phyloP scores from a whole-genome alignment of 139 green algal genomes.

The Ettlia oleoabundans region DNA sequence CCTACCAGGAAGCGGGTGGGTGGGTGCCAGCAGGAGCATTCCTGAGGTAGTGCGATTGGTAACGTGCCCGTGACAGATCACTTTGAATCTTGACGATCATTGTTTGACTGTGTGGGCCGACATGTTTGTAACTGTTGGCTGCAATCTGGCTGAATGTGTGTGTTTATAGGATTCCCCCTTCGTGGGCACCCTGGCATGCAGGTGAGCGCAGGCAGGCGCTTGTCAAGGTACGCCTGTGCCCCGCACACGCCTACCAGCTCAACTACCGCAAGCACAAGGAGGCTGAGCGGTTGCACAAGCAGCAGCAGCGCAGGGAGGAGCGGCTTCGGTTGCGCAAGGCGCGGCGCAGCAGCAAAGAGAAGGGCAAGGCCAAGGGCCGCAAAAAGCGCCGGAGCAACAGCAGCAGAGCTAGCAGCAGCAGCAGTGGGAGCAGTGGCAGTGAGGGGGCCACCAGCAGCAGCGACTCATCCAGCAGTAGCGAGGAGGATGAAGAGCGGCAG shows the following conservation, averaged over 20 bases:
- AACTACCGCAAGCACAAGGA: slow-evolving; percentile 74
- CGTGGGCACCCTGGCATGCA: not conserved
- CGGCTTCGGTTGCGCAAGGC: not conserved
- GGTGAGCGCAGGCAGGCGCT: slow-evolving; percentile 77
- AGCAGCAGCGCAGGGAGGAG: not conserved
- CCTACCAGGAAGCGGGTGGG: slow-evolving; percentile 81
- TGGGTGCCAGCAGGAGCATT: not conserved
- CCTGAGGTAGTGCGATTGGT: not conserved
- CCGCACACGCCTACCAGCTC: slow-evolving; percentile 81
- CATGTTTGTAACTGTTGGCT: no score
- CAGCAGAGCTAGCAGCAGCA: slow-evolving; percentile 6
- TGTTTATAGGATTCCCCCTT: no score
- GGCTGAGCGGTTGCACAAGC: not conserved
- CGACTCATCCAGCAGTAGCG: not conserved
- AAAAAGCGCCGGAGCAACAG: not conserved
- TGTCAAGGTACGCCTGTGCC: slow-evolving; percentile 75
- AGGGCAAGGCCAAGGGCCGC: not conserved
- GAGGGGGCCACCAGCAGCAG: not conserved
- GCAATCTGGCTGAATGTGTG: no score
- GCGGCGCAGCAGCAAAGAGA: not conserved
- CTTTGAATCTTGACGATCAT: not conserved
- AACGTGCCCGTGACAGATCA: not conserved
- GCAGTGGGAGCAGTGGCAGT: slow-evolving; percentile 12
- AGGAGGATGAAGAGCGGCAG: slow-evolving; percentile 6
- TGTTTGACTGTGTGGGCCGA: not conserved